Base-by-base conservation (phyloP, 306 rosid genomes). In the Heteromeles arbutifolia region DNA sequence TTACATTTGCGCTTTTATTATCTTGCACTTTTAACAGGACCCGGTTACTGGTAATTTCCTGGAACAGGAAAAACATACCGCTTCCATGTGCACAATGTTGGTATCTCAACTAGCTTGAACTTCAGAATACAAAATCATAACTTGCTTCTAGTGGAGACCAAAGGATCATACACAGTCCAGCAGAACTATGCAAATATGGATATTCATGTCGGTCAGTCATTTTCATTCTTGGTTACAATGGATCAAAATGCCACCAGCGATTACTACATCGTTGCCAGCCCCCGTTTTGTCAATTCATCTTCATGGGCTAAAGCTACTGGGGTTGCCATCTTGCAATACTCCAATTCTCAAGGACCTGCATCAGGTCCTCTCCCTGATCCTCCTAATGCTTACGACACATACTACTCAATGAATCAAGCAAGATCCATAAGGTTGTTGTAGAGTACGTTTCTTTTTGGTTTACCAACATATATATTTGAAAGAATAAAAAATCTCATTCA, bases 161-260 rank as follows among this genome's bases (percentile, higher is more conserved):
- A 92, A 82, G 96, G 97, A 65, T 90, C 96, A 63, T 90, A 92
- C 83, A 88, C 97, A 6, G 85, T 90, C 50, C 96, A 92, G 81
- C 96, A 90, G 74, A 90, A 81, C 82, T 88, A 90, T 71, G 73
- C 88, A 41, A 84, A 82, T 85, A 85, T 92, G 93, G 93, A 92
- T 81, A 84, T 92, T 77, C 97, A 92, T 50, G 96, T 92, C 58
- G 97, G 97, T 69, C 96, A 90, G 86, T 92, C 97, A 11, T 92
- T 86, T 74, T 92, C 97, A 26, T 90, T 92, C 87, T 83, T 92
- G 86, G 93, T 92, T 53, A 88, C 97, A 24, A 90, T 87, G 97
- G 97, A 92, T 86, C 97, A 92, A 85, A 85, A 90, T 78, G 90
- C 92, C 78, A 88, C 83, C 79, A 81, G 81, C 64, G 96, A 92